Conservation (phyloP, 192 early-diverging fungal species). For the Fimicolochytrium jonesii region DNA sequence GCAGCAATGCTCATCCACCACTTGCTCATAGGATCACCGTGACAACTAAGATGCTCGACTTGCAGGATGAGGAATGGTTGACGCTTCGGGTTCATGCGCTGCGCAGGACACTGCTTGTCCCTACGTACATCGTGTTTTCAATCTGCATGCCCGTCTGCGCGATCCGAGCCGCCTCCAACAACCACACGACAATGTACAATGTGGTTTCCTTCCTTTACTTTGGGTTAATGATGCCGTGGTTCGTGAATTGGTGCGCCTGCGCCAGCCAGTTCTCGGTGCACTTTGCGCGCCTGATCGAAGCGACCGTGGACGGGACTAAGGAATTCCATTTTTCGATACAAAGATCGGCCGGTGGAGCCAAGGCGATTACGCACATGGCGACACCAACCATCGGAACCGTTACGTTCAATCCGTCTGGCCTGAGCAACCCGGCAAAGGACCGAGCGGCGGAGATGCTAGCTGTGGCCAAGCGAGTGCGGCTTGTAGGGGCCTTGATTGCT, state of each 20-base stretch:
- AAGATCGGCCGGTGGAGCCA: neutral
- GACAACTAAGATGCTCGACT: slow-evolving; percentile 15
- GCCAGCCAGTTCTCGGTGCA: slow-evolving; percentile 8
- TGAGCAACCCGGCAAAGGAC: slow-evolving; percentile 8
- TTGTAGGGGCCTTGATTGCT: slow-evolving; percentile 11
- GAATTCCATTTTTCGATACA: neutral
- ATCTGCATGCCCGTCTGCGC: slow-evolving; percentile 9
- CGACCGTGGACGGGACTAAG: slow-evolving; percentile 2
- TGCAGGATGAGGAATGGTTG: slow-evolving; percentile 13
- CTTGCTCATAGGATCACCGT: slow-evolving; percentile 13
- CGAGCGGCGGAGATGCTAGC: slow-evolving; percentile 9
- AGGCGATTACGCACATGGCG: neutral
- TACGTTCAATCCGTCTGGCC: neutral
- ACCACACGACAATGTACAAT: neutral
- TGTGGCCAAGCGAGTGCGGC: slow-evolving; percentile 12
- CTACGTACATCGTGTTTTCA: slow-evolving; percentile 7
- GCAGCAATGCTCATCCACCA: too few relatives aligned
- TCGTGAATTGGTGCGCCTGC: slow-evolving; percentile 12
- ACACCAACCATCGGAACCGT: neutral
- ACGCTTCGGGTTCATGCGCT: neutral
- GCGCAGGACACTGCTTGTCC: slow-evolving; percentile 12
- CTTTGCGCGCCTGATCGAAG: slow-evolving; percentile 15
- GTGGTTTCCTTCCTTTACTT: slow-evolving; percentile 4
- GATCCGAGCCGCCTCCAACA: slow-evolving; percentile 5
- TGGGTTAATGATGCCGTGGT: slow-evolving; percentile 15